phyloP scores from a whole-genome alignment of 2,329 filamentous ascomycete species.

The Fusarium odoratissimum region DNA sequence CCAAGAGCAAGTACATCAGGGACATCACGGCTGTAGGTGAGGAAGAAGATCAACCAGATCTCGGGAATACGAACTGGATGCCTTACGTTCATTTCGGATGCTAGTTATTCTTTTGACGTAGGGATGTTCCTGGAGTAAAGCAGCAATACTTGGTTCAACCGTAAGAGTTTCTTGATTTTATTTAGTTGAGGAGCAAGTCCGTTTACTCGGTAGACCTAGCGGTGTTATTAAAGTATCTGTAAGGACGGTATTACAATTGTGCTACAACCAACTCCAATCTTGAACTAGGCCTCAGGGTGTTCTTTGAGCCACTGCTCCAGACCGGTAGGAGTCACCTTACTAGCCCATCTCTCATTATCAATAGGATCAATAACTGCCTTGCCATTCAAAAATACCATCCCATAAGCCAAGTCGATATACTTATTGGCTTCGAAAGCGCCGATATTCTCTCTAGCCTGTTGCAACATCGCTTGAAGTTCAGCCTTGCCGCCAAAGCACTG shows the following conservation, averaged over 20 bases:
- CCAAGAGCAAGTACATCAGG: neutral
- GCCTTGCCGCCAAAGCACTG: neutral
- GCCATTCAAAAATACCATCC: neutral
- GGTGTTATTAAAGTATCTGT: accelerated
- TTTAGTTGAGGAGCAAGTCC: accelerated
- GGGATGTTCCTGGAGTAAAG: accelerated
- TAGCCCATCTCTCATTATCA: neutral
- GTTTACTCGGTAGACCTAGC: no score
- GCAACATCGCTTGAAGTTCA: constrained; percentile 3
- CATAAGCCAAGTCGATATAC: constrained; percentile 13
- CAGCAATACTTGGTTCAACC: accelerated
- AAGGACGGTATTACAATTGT: neutral
- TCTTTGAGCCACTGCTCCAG: neutral
- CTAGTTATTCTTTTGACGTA: accelerated
- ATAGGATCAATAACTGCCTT: neutral
- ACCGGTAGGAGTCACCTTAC: neutral
- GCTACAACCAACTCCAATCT: accelerated
- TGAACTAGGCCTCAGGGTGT: neutral
- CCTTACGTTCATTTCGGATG: neutral
- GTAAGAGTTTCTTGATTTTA: neutral
- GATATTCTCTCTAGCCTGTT: neutral
- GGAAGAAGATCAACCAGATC: neutral
- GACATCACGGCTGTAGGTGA: neutral
- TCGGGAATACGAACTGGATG: neutral
- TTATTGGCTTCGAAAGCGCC: neutral